Evolutionary conservation across 2,329 filamentous ascomycete species (phyloP), one percentile per base, ranked within the genome.

Genomic region (Alternaria panax): DNA sequence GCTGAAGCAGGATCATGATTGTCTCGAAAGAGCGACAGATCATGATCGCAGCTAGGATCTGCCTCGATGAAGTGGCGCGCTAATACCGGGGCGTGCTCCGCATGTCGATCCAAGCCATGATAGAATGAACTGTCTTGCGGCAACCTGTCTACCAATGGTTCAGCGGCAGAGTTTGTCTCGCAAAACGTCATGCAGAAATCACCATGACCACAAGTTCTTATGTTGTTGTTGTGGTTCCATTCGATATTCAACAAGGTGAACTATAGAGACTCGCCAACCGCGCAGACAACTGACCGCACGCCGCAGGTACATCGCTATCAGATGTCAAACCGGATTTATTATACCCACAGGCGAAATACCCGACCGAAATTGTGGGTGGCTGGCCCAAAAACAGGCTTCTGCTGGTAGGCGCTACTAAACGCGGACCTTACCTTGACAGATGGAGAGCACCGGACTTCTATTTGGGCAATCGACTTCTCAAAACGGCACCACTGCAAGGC

Each of bases 381-480:
- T 18, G 45, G 7, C 14, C 30, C 45, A 5, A 48, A 36, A 48
- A n/a, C 20, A 34, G 28, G 20, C 45, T 48, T 48, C 7, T 3
- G 28, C 14, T 34, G 12, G 45, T 25, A 22, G 45, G 20, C 45
- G 20, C 45, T 48, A 22, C 20, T 5, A 36, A 48, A 5, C 45
- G 45, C 30, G 32, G 45, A 48, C 45, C 45, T 34, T 48, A 12
- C 30, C 45, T 48, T 48, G 45, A 48, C 14, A 25, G 9, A 48
- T 48, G 14, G 45, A 8, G 30, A 22, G 45, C 45, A 48, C 36
- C 45, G 45, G 7, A n/a, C 9, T 18, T 48, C 45, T 36, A 48
- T 36, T 48, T 20, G 45, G 30, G 45, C 30, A 34, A 36, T 48
- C 45, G 45, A 48, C 28, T 48, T 48, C 45, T 48, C 45, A 11